These are phyloP conservation scores for Euphrasia confusa DNA, from an alignment of 257 asterid genomes.

Conservation along the genomic window DNA sequence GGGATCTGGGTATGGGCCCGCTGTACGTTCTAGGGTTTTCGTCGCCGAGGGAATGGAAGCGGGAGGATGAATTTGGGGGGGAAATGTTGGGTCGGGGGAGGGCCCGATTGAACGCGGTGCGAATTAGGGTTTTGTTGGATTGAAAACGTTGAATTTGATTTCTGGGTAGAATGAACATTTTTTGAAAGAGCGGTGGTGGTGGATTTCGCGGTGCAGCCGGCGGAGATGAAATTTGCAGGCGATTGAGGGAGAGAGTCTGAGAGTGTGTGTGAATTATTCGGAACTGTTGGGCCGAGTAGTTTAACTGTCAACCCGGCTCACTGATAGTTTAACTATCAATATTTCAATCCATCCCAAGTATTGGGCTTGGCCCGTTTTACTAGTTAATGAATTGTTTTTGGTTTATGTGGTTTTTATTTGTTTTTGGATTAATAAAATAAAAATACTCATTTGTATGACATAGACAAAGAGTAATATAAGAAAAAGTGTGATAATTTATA, in stretches of 20 bases:
- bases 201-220: neutral
- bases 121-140: slow-evolving; percentile 16
- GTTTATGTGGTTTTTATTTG: too few relatives aligned
- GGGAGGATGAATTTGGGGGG: slow-evolving; percentile 24
- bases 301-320: too few relatives aligned
- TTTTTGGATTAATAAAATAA: too few relatives aligned
- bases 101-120: slow-evolving; percentile 3
- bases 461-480: too few relatives aligned
- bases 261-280: too few relatives aligned
- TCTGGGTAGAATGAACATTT: slow-evolving; percentile 37
- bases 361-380: too few relatives aligned
- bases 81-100: slow-evolving; percentile 20
- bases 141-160: slow-evolving; percentile 24
- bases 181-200: neutral
- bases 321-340: too few relatives aligned
- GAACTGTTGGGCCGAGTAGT: too few relatives aligned
- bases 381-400: too few relatives aligned
- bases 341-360: too few relatives aligned
- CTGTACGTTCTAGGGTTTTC: slow-evolving; percentile 29
- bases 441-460: too few relatives aligned
- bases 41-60: slow-evolving; percentile 14
- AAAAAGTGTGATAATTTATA: too few relatives aligned
- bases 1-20: slow-evolving; percentile 73
- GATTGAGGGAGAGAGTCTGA: neutral
- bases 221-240: neutral